Evolutionary conservation across 148 eudicot species (phyloP), one percentile per base, ranked within the genome.

Genomic region (Silene conica): DNA sequence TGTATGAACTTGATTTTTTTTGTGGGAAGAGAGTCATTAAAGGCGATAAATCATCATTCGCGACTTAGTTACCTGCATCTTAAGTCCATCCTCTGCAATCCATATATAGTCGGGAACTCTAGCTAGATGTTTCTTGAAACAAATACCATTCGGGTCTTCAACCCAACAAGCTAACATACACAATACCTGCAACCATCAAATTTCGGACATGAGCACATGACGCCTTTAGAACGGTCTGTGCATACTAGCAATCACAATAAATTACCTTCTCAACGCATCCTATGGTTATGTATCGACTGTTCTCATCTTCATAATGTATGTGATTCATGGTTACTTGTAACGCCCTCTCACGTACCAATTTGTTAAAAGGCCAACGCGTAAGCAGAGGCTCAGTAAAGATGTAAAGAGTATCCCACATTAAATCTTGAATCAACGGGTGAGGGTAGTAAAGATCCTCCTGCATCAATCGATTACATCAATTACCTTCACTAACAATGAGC

Each of bases 21-120:
- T 26, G 28, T 26, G 28, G 1, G 28, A 26, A 26, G 28, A 26
- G 28, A 26, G 28, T 26, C 28, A 26, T 26, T 26, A n/a, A n/a
- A n/a, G n/a, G n/a, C n/a, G n/a, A n/a, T n/a, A n/a, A n/a, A n/a
- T n/a, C n/a, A 26, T 26, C 1, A 26, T 26, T 26, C 28, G 28
- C 15, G 55, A 50, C 13, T 50, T 50, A 50, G 14, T 50, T 50
- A 50, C 55, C 55, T 50, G 50, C 50, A 63, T 55, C 19, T 75
- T 71, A 61, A 80, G 60, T 13, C 80, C 83, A 81, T 81, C 83
- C 48, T 81, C 80, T 14, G 80, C 80, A 13, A 81, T 67, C 83
- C 83, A 81, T 18, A 77, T 38, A 41, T 68, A 81, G 57, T 81
- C 80, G 0, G 77, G 74, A n/a, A 81, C 26, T 57, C 83, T 61